Conservation (phyloP, 768 basidiomycete genomes). For the Gymnopilus dilepis region DNA sequence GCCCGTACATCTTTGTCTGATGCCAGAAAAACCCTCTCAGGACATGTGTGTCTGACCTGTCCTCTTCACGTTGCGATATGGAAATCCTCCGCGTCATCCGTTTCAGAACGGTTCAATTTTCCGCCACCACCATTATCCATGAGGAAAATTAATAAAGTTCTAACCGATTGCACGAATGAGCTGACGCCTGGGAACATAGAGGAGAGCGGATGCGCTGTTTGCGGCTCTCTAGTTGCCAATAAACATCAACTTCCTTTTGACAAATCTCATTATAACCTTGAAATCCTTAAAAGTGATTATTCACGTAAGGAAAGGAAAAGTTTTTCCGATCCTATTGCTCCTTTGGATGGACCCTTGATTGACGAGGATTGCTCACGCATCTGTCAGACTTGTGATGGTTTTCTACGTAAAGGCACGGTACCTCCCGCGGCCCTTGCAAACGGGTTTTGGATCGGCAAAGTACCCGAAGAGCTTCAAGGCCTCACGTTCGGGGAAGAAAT, state of each 20-base stretch:
- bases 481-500: not conserved
- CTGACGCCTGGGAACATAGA: not conserved
- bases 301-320: not conserved
- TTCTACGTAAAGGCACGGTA: not conserved
- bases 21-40: too few species aligned
- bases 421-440: not conserved
- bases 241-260: not conserved
- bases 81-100: too few species aligned
- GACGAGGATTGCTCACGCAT: not conserved
- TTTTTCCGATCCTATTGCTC: not conserved
- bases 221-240: not conserved
- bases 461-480: not conserved
- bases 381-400: not conserved
- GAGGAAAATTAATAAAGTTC: not conserved
- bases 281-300: not conserved
- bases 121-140: too few species aligned
- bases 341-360: not conserved
- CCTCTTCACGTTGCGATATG: too few species aligned
- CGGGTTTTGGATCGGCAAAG: not conserved
- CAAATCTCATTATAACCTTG: not conserved
- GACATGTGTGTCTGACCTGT: too few species aligned
- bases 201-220: not conserved
- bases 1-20: too few species aligned
- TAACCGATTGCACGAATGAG: not conserved
- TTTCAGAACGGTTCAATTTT: too few species aligned